These are phyloP conservation scores for Starmera stellimalicola DNA, from an alignment of 1,139 yeast species.

Conservation along the genomic window DNA sequence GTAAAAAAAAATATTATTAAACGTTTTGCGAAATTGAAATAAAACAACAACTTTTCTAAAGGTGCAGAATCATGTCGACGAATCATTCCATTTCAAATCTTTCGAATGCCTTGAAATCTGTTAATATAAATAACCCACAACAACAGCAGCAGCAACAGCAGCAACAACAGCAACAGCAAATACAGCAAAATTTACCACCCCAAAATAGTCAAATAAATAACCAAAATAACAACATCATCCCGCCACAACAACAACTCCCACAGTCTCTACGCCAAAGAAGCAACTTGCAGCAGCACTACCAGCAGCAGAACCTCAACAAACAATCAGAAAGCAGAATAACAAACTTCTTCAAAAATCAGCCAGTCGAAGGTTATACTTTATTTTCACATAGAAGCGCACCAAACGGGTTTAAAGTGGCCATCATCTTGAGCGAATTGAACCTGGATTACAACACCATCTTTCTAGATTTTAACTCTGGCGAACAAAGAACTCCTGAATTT, in stretches of 20 bases:
- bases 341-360: constrained; percentile 68
- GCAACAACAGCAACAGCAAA: constrained; percentile 5
- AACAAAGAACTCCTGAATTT: constrained; percentile 89
- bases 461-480: constrained; percentile 81
- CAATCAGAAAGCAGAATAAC: constrained; percentile 44
- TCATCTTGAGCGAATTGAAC: constrained; percentile 75
- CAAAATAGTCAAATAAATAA: constrained; percentile 11
- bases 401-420: constrained; percentile 93
- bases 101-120: constrained; percentile 20
- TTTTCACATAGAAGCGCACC: constrained; percentile 93
- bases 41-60: too few species aligned
- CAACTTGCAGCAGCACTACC: constrained; percentile 2
- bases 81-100: constrained; percentile 20
- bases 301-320: constrained; percentile 20
- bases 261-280: constrained; percentile 2
- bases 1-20: too few species aligned
- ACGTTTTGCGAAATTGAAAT: too few species aligned
- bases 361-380: constrained; percentile 75
- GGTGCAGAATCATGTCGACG: too few species aligned
- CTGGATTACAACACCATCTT: constrained; percentile 75
- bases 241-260: constrained; percentile 11
- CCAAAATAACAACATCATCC: constrained; percentile 13
- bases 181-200: constrained; percentile 12
- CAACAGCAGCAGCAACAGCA: constrained; percentile 5
- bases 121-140: constrained; percentile 6